Evolutionary conservation across 176 grass and related monocot genomes (phyloP).

Genomic region (Dendrocalamus sinicus): DNA sequence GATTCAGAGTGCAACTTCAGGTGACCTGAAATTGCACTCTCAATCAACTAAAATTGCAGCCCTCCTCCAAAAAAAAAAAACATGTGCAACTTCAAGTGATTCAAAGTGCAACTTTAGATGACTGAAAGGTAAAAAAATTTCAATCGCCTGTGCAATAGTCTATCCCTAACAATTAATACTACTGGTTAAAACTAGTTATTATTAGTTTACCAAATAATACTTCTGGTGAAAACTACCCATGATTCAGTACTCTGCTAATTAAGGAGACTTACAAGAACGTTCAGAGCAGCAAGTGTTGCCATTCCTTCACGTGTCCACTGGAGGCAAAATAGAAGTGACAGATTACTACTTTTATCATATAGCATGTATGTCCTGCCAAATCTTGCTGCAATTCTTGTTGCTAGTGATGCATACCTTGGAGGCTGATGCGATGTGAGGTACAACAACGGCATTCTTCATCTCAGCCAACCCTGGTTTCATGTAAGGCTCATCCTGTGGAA

Average conservation of each 20-base stretch:
- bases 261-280: constrained; percentile 74
- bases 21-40: too few relatives aligned
- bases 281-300: constrained; percentile 88
- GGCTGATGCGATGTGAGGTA: constrained; percentile 94
- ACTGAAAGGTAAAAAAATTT: too few relatives aligned
- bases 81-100: too few relatives aligned
- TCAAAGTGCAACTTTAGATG: too few relatives aligned
- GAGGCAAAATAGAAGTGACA: not conserved
- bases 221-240: too few relatives aligned
- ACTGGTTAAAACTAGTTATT: too few relatives aligned
- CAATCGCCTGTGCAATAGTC: too few relatives aligned
- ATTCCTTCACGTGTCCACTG: constrained; percentile 97
- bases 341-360: not conserved
- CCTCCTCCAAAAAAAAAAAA: too few relatives aligned
- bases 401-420: constrained; percentile 60
- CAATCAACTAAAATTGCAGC: too few relatives aligned
- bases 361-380: not conserved
- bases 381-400: not conserved
- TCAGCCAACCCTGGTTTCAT: constrained; percentile 93
- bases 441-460: constrained; percentile 83
- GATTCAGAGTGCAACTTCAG: too few relatives aligned
- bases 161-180: too few relatives aligned
- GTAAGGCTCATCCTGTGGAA: constrained; percentile 79
- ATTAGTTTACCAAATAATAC: too few relatives aligned
- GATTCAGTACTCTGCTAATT: not conserved